Base-by-base conservation (phyloP, 495 filamentous ascomycete species). In the Cetradonia linearis region DNA sequence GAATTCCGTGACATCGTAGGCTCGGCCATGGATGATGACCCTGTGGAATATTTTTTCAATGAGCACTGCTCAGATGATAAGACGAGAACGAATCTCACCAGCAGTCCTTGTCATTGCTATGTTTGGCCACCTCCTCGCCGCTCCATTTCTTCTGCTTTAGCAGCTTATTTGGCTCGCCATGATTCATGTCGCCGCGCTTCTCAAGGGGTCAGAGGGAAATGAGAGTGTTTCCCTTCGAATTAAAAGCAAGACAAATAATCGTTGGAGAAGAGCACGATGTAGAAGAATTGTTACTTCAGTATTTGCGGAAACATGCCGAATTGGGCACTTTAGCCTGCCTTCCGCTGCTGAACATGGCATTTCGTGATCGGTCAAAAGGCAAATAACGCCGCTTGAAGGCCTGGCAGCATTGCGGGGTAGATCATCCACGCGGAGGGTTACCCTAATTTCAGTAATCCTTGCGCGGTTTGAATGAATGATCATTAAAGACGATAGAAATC, bases 1-100 rank as follows among this genome's bases (percentile, higher is more conserved):
- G 72, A 96, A 95, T 58, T 94, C 90, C 47, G 88, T 87, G 48
- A 93, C 86, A 73, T 96, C 91, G 77, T 96, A 96, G 65, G 92
- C 89, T 65, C 87, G 87, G 60, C 86, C 83, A 76, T 96, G 91
- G 66, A 96, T 83, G 67, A 96, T 85, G 66, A 90, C 84, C 63
- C 59, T 61, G 20, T 37, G n/a, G n/a, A n/a, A 18, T 9, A 49
- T 44, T 54, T 16, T 18, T 44, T 11, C n/a, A 37, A 33, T 60
- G 25, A 60, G 58, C 18, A 20, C 6, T 42, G 27, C n/a, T n/a
- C n/a, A 18, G 11, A 55, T 1, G 44, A 25, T 16, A 33, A 5
- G 7, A 34, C 1, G 48, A 37, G 28, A 18, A 25, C 36, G 37
- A 25, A 18, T 11, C 10, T 11, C 5, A 61, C 83, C 86, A 89